A percentile compares a stretch with the other conserved stretches of the same genome.
Conservation (phyloP, 2,329 filamentous ascomycete genomes). For the Microdochium bolleyi region DNA sequence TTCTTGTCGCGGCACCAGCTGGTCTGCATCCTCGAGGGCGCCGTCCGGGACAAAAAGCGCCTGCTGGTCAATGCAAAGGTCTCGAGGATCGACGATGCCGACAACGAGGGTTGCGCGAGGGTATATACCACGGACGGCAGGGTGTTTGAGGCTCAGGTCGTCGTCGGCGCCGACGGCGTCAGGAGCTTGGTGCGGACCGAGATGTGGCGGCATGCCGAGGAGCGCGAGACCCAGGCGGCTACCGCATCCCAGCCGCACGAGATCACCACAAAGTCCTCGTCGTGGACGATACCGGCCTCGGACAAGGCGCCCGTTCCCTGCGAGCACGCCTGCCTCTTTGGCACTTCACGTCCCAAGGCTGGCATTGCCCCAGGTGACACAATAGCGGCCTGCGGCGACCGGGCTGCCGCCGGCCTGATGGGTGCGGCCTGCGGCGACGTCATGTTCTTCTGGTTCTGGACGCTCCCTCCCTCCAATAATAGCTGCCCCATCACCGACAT, state of each 20-base stretch:
- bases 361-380: neutral
- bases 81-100: conserved; percentile 5
- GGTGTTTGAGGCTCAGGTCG: conserved; percentile 5
- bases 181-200: conserved; percentile 6
- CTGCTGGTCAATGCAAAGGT: conserved; percentile 10
- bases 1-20: conserved; percentile 11
- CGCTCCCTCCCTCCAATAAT: neutral
- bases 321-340: neutral
- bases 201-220: conserved; percentile 7
- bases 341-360: neutral
- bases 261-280: neutral
- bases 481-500: neutral
- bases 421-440: neutral
- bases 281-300: neutral
- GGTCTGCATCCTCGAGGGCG: conserved; percentile 9
- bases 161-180: conserved; percentile 10
- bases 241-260: neutral
- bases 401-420: neutral
- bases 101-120: conserved; percentile 1
- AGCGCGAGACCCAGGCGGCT: conserved; percentile 3
- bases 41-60: conserved; percentile 8
- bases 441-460: neutral
- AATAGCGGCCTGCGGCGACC: neutral
- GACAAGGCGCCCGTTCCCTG: neutral
- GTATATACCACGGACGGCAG: conserved; percentile 3